Conservation (phyloP, 164 flowering plant genomes). For the Pachysandra terminalis region DNA sequence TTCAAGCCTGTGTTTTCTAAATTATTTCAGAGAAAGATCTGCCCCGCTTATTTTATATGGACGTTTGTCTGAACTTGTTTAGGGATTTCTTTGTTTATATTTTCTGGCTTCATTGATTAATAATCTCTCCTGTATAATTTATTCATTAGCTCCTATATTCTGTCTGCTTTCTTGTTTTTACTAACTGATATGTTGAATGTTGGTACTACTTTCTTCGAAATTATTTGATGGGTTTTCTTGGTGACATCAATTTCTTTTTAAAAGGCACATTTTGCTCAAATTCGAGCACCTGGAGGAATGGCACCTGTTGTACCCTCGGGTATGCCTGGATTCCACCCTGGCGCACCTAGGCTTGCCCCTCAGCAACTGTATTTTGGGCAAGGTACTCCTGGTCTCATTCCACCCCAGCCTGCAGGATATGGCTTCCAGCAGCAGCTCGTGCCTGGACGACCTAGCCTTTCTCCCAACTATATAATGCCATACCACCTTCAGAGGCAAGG, state of each 20-base stretch:
- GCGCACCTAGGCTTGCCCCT: slow-evolving; percentile 40
- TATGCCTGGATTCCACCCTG: slow-evolving; percentile 37
- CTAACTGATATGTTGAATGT: too few species aligned
- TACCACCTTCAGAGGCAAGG: slow-evolving; percentile 41
- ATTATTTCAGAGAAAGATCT: too few species aligned
- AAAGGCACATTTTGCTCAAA: slow-evolving; percentile 49
- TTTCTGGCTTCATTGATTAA: too few species aligned
- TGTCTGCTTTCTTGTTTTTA: too few species aligned
- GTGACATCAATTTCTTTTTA: background rate
- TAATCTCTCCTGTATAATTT: too few species aligned
- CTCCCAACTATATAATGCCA: slow-evolving; percentile 45
- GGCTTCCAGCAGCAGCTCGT: slow-evolving; percentile 50
- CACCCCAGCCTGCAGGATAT: slow-evolving; percentile 42
- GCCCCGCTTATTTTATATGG: too few species aligned
- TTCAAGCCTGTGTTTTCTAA: too few species aligned
- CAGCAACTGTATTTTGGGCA: slow-evolving; percentile 53
- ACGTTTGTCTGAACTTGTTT: too few species aligned
- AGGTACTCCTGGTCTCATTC: slow-evolving; percentile 37
- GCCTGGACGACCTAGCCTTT: slow-evolving; percentile 45
- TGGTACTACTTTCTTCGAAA: too few species aligned
- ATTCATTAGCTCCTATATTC: too few species aligned
- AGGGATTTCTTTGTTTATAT: too few species aligned
- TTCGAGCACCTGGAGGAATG: slow-evolving; percentile 29
- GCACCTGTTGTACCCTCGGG: slow-evolving; percentile 34
- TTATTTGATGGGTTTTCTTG: too few species aligned